Evolutionary conservation across 2,329 filamentous ascomycete species (phyloP), one percentile per base, ranked within the genome.

Genomic region (Cladosporium sp.): DNA sequence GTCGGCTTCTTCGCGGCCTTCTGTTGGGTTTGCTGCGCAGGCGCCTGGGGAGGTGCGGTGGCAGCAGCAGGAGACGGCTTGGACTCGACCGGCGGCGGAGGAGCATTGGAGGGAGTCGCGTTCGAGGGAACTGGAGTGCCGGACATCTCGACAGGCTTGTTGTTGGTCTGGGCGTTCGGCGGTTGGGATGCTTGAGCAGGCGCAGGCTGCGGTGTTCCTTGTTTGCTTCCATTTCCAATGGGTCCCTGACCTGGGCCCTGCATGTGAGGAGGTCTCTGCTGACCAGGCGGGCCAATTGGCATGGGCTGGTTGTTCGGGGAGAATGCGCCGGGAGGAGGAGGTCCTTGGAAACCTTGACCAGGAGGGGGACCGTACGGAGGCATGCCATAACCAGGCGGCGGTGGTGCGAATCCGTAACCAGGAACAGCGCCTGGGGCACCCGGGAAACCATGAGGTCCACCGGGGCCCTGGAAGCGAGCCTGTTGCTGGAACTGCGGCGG

Each of bases 61-160:
- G 85, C 85, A 58, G 84, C 83, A 65, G 87, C 82, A 23, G 81
- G 80, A 30, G 88, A 84, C 8, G 89, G 88, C 78, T 92, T 92
- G 7, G 89, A 88, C 34, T 90, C 88, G 43, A 88, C 82, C 0
- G 89, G 89, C 51, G 87, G 88, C 5, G 87, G 85, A 5, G 89
- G 88, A 5, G 84, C 84, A 46, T 28, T 56, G 21, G 61, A 58
- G 5, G 81, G 75, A 32, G 72, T 79, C 53, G 75, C 71, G 56
- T 78, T 72, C 49, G 82, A 76, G 66, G 83, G 82, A 25, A 80
- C 78, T 43, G 81, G 75, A 65, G 79, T 78, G 10, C 75, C 70
- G 14, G 77, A 74, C 68, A 75, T 73, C 65, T 76, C 72, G n/a
- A 70, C 70, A 21, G 76, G 75, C 68, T 76, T 75, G 23, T 34